phyloP scores from a whole-genome alignment of 495 filamentous ascomycete genomes.

The Aspergillus asperescens region DNA sequence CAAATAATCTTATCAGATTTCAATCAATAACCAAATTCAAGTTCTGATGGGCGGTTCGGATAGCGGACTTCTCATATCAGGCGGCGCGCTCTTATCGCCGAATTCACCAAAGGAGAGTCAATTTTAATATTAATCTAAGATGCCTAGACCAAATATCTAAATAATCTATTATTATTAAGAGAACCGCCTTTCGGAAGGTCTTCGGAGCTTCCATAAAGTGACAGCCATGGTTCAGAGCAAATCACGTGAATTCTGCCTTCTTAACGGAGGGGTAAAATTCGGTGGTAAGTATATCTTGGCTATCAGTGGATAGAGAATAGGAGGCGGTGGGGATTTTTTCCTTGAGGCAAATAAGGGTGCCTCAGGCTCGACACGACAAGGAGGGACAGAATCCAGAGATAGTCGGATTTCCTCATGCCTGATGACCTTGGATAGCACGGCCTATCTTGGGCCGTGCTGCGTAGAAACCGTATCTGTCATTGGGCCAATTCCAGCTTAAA shows the following conservation, averaged over 20 bases:
- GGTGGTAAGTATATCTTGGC: background rate
- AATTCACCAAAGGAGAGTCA: background rate
- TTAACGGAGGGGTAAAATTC: background rate
- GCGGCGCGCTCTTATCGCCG: background rate
- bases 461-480: background rate
- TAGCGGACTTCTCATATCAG: background rate
- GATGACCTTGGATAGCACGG: constrained; percentile 1
- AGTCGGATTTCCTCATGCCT: background rate
- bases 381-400: background rate
- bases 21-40: background rate
- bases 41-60: background rate
- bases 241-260: background rate
- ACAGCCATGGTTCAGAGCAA: background rate
- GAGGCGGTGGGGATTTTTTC: background rate
- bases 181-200: background rate
- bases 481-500: background rate
- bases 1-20: constrained; percentile 12
- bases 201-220: background rate
- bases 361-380: constrained; percentile 1
- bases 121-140: background rate
- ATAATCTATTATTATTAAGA: background rate
- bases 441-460: background rate
- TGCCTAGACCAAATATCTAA: background rate
- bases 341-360: background rate
- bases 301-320: background rate